These are phyloP conservation scores for Phytopythium boreale DNA, from an alignment of 352 stramenopile genomes.

Conservation along the genomic window DNA sequence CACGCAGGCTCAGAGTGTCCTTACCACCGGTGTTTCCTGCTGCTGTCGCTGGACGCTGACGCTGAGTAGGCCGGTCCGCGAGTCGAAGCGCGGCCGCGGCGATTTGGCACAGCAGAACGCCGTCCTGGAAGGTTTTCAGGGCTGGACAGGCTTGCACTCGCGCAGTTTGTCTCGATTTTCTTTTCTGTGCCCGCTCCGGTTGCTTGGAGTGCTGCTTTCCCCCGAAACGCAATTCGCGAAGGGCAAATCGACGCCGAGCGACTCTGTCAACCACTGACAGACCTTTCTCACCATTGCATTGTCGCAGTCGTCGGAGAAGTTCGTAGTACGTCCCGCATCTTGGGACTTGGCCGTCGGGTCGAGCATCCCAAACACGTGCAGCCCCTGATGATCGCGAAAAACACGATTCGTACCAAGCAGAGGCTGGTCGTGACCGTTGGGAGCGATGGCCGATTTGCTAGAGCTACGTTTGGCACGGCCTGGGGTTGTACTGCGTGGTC, in stretches of 20 bases:
- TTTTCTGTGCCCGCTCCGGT: too few relatives aligned
- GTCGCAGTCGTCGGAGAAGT: background rate
- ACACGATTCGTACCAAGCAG: background rate
- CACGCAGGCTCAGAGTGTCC: background rate
- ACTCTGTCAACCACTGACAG: constrained; percentile 10
- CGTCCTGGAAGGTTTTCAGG: constrained; percentile 21
- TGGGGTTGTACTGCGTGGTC: background rate
- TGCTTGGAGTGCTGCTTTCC: background rate
- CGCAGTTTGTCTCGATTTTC: background rate
- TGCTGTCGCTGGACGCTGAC: background rate
- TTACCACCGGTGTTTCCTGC: background rate
- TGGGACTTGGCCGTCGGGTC: constrained; percentile 20
- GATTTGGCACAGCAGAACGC: constrained; percentile 36
- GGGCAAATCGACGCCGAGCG: constrained; percentile 12
- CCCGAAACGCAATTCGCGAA: background rate
- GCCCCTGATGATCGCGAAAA: constrained; percentile 8
- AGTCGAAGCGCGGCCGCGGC: constrained; percentile 14
- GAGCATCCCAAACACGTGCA: constrained; percentile 38
- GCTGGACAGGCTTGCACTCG: background rate
- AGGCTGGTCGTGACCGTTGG: background rate
- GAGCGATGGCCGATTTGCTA: too few relatives aligned
- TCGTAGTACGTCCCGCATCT: background rate
- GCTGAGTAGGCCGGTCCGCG: background rate
- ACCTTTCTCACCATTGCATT: background rate
- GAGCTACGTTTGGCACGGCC: background rate